phyloP scores from a whole-genome alignment of 306 rosid species.

The Dryas drummondii region DNA sequence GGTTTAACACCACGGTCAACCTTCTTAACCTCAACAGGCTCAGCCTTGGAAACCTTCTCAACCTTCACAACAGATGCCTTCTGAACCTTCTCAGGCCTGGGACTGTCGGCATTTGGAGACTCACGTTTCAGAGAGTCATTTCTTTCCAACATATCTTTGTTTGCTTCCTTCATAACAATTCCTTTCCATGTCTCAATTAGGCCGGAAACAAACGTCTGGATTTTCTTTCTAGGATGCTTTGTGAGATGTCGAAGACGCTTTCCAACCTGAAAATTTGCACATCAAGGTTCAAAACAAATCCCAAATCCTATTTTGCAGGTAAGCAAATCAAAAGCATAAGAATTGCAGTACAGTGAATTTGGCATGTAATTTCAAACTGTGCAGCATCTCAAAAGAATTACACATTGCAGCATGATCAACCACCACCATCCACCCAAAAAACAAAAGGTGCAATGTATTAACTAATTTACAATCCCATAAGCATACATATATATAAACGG shows the following conservation, averaged over 20 bases:
- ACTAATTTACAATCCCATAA: no score
- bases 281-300: conserved; percentile 15
- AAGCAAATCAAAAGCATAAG: background rate
- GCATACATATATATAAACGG: background rate
- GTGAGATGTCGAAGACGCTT: conserved; percentile 79
- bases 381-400: background rate
- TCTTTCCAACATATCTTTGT: conserved; percentile 51
- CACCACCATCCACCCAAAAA: background rate
- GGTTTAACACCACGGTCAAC: conserved; percentile 45
- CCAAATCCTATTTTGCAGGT: background rate
- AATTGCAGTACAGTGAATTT: background rate
- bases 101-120: conserved; percentile 47
- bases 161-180: conserved; percentile 73
- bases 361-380: background rate
- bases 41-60: conserved; percentile 51
- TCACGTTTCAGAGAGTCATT: conserved; percentile 42
- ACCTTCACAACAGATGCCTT: conserved; percentile 56
- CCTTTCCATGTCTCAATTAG: conserved; percentile 87
- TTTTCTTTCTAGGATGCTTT: conserved; percentile 78
- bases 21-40: conserved; percentile 58
- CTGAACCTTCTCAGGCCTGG: conserved; percentile 67
- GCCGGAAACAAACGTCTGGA: conserved; percentile 58
- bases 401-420: background rate
- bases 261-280: conserved; percentile 61
- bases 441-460: background rate